These are phyloP conservation scores for Suhomyces xylopsoci DNA, from an alignment of 805 yeast genomes.

Conservation along the genomic window DNA sequence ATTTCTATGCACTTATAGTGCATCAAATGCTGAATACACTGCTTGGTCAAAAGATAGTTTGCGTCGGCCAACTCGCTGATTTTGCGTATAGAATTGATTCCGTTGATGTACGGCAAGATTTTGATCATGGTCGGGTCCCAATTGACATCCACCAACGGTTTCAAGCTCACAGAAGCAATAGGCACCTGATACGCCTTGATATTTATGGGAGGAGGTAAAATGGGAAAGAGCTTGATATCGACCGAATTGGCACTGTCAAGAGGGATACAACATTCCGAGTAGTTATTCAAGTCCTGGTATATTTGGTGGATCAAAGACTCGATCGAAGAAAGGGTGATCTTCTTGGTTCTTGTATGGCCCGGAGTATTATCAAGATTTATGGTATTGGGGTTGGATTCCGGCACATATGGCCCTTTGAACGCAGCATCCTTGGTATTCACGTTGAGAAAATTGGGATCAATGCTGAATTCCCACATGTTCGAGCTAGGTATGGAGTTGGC, in stretches of 20 bases:
- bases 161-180: conserved; percentile 75
- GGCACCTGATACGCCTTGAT: conserved; percentile 86
- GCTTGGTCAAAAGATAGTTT: conserved; percentile 71
- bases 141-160: conserved; percentile 73
- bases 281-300: conserved; percentile 91
- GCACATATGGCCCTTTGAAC: neutral
- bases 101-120: conserved; percentile 82
- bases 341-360: conserved; percentile 33
- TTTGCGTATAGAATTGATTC: conserved; percentile 74
- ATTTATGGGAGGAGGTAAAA: conserved; percentile 74
- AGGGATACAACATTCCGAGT: conserved; percentile 94
- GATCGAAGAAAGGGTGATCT: conserved; percentile 43
- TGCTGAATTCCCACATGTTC: neutral
- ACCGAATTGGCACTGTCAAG: conserved; percentile 85
- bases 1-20: conserved; percentile 84
- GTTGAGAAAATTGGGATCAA: conserved; percentile 2
- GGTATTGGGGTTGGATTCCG: neutral
- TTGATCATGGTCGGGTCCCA: conserved; percentile 98
- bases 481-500: neutral
- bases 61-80: conserved; percentile 81
- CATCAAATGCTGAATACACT: conserved; percentile 86
- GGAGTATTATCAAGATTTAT: conserved; percentile 22
- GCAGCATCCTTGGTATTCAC: neutral
- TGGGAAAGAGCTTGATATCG: conserved; percentile 90
- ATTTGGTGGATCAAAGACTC: conserved; percentile 82